Percentiles rank a stretch among this genome's conserved stretches.
phyloP scores from a whole-genome alignment of 2,329 filamentous ascomycete species.

The Colletotrichum sp. region DNA sequence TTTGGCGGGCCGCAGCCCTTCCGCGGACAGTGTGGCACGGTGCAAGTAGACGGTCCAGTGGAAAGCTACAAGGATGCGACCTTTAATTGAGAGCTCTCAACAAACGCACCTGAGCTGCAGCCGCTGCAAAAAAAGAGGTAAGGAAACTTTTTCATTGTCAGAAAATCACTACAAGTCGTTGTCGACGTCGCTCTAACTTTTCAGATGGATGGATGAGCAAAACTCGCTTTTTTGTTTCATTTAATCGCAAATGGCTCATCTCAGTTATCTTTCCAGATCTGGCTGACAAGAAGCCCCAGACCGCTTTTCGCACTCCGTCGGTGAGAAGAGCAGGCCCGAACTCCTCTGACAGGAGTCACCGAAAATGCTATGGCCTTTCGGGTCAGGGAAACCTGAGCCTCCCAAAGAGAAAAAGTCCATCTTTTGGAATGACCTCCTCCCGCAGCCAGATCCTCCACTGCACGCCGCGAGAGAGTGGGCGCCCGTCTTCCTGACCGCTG shows the following conservation, averaged over 20 bases:
- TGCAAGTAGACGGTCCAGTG: not conserved
- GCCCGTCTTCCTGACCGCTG: constrained; percentile 49
- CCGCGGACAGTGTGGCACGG: constrained; percentile 1
- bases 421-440: constrained; percentile 20
- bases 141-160: not conserved
- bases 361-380: constrained; percentile 37
- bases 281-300: constrained; percentile 1
- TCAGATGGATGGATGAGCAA: not conserved
- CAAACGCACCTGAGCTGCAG: not conserved
- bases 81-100: not conserved
- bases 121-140: not conserved
- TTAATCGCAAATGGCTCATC: not conserved
- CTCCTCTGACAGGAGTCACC: not conserved
- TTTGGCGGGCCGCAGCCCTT: not conserved
- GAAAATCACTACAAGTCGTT: not conserved
- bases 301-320: not conserved
- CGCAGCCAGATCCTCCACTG: constrained; percentile 40
- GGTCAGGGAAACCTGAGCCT: not conserved
- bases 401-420: constrained; percentile 29
- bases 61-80: not conserved
- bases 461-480: constrained; percentile 58
- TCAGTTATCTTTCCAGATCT: not conserved
- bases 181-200: not conserved
- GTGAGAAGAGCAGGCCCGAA: not conserved
- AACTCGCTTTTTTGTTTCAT: not conserved